Evolutionary conservation across 495 filamentous ascomycete species (phyloP), one percentile per base, ranked within the genome.

Genomic region (Immersiella caudata): DNA sequence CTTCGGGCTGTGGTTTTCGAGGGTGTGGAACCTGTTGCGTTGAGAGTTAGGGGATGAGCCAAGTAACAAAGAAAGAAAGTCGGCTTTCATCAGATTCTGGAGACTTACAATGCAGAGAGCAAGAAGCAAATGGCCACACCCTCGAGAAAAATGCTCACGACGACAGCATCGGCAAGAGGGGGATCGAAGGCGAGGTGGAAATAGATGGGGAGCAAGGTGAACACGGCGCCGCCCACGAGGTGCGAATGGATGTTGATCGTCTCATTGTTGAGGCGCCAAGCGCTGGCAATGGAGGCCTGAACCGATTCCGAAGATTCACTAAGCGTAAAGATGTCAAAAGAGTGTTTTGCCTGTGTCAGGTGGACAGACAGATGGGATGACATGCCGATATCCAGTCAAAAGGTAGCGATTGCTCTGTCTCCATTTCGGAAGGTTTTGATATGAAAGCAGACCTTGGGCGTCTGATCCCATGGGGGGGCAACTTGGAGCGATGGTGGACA

Each of bases 201-300:
- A 25, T 66, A 66, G 18, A 58, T 21, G 20, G 55, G 63, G 3
- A 66, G 20, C 21, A 49, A 6, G 22, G 29, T 2, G 18, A 66
- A 66, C 26, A 59, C 52, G 20, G 58, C 0, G 52, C 52, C 25
- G 51, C 52, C 52, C 51, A 59, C n/a, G 8, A 66, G 63, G 33
- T 66, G 63, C 52, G 52, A 58, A 26, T 49, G 54, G 26, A 59
- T 66, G 63, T 59, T 66, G 52, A 66, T 51, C 8, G 63, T 66
- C 33, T 66, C 63, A 54, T 66, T 66, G 63, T 66, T 24, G 33
- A 66, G 33, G 27, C 25, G 20, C 12, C 14, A 49, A 16, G 26
- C 14, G 63, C 63, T 59, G 21, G 18, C 14, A 24, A 66, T 6
- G 29, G 27, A 66, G 16, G 7, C 63, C n/a, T 9, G 18, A 27